phyloP scores from a whole-genome alignment of 305 asterid species.

The Fraxinus latifolia region DNA sequence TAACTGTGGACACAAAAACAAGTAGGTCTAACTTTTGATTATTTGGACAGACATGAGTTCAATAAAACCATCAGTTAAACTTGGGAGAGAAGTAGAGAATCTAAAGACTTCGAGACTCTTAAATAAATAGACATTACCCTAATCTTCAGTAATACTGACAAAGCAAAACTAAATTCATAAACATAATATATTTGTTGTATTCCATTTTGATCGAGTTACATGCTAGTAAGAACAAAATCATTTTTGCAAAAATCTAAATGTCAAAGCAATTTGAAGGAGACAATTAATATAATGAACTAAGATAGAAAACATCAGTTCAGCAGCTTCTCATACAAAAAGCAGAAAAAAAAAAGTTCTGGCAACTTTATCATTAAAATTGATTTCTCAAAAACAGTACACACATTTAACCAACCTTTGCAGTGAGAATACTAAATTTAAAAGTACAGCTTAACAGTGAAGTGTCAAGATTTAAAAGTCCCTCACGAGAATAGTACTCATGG shows the following conservation, averaged over 20 bases:
- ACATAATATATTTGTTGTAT: not conserved
- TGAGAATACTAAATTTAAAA: not conserved
- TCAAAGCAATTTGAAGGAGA: not conserved
- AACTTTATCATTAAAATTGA: not conserved
- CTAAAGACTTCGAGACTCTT: not conserved
- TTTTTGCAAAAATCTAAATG: not conserved
- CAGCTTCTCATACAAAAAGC: slow-evolving; percentile 11
- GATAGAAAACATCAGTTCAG: not conserved
- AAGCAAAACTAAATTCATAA: slow-evolving; percentile 9
- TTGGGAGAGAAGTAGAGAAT: not conserved
- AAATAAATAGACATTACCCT: not conserved
- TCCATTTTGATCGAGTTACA: not conserved
- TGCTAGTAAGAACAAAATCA: not conserved
- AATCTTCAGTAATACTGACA: not conserved
- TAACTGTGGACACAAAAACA: not conserved
- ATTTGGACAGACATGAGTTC: not conserved
- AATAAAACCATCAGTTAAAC: slow-evolving; percentile 1
- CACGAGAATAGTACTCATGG: not conserved
- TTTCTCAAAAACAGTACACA: not conserved
- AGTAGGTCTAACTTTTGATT: not conserved
- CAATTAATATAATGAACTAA: not conserved
- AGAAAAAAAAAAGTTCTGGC: not conserved
- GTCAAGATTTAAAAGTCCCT: not conserved
- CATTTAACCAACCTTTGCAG: not conserved
- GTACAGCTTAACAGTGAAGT: not conserved